Base-by-base conservation (phyloP, 1,284 basidiomycete species). In the Heterobasidion irregulare region DNA sequence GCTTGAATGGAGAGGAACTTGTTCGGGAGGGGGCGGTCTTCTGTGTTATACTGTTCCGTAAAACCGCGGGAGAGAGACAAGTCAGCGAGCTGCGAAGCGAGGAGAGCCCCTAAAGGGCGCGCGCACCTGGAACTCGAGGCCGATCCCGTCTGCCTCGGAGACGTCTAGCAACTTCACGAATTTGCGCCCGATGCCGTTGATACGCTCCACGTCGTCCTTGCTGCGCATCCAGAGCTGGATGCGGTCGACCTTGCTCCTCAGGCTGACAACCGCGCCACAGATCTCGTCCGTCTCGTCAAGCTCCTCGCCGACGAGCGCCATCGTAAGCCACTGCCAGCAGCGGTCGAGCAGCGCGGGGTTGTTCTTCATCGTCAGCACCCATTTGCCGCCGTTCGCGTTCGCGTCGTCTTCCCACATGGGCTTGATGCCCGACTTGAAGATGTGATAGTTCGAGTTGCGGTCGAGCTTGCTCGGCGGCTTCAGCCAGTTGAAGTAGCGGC, bases 351-450 rank as follows among this genome's bases (percentile, higher is more conserved):
- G 68, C 38, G 73, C 72, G 5, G 88, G 83, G 63, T 89, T 90
- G 58, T 86, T 84, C 70, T 88, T 89, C 83, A 97, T 90, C 61
- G 94, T 93, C 53, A 97, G 71, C 16, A 93, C 90, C 94, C 94
- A 98, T 71, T 95, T 95, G 41, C 94, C 94, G 26, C 94, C 94
- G 51, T 86, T 79, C 8, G 89, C 87, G 68, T 98, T 98, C 50
- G 92, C 89, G 26, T 84, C 83, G 67, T 97, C 94, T 72, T 97
- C 94, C 94, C 94, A 97, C 91, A 96, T 95, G 45, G 93, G 89
- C 66, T 92, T 93, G 72, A 90, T 90, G 38, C 88, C 88, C 33
- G 83, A 77, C 71, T 97, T 97, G 83, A 98, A 98, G 55, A 97
- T 75, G 67, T 97, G 94, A 66, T 96, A 96, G 72, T 94, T 96